phyloP scores from a whole-genome alignment of 2,329 filamentous ascomycete species.

The Aspergillus sp. region DNA sequence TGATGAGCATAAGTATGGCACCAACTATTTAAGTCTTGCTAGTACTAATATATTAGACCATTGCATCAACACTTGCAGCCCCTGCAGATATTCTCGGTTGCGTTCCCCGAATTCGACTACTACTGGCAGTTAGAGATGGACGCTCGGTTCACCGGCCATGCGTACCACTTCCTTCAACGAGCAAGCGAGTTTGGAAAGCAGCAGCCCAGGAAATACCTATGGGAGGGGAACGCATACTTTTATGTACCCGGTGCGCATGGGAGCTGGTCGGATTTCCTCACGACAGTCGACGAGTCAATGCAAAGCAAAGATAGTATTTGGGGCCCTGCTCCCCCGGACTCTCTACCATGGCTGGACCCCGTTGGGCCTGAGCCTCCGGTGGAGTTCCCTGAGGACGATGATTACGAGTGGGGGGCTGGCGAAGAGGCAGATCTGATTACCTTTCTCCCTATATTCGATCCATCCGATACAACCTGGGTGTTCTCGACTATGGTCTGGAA shows the following conservation, averaged over 20 bases:
- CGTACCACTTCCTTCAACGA: neutral
- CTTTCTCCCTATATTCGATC: neutral
- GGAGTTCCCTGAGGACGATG: neutral
- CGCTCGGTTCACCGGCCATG: neutral
- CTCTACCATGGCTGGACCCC: neutral
- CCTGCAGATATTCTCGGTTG: neutral
- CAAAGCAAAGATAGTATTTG: neutral
- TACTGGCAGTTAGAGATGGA: neutral
- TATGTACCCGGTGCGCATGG: neutral
- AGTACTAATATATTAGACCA: neutral
- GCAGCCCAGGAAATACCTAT: neutral
- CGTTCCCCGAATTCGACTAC: neutral
- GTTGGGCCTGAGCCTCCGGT: neutral
- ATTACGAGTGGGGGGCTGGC: neutral
- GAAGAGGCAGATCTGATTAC: neutral
- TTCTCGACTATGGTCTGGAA: neutral
- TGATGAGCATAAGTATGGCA: neutral
- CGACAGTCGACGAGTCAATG: neutral
- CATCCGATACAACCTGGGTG: neutral
- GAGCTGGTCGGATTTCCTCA: neutral
- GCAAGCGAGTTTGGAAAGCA: neutral
- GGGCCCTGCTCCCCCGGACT: neutral
- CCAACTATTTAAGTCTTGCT: neutral
- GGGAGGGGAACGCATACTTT: neutral
- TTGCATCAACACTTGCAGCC: neutral